A percentile compares a stretch with the other conserved stretches of the same genome.
Conservation (phyloP, 2,329 filamentous ascomycete genomes). For the Beauveria scarabaeidicola region DNA sequence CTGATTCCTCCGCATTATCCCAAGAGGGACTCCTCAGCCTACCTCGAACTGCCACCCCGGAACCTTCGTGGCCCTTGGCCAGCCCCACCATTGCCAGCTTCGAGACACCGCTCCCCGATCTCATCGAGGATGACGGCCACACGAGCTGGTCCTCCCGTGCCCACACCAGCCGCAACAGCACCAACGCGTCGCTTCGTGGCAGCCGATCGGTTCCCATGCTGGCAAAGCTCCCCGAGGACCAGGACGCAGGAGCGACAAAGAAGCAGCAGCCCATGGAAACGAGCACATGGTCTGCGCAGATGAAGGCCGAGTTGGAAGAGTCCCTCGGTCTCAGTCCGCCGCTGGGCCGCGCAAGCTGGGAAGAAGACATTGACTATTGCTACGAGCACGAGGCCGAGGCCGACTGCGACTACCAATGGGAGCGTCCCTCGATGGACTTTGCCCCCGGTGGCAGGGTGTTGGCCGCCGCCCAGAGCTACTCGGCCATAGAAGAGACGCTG, state of each 20-base stretch:
- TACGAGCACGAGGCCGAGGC: constrained; percentile 62
- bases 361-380: constrained; percentile 62
- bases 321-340: constrained; percentile 21
- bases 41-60: constrained; percentile 31
- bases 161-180: constrained; percentile 38
- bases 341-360: constrained; percentile 47
- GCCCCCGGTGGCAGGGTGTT: constrained; percentile 15
- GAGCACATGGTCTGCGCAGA: not conserved
- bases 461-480: not conserved
- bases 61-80: constrained; percentile 34
- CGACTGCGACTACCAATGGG: constrained; percentile 59
- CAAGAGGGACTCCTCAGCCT: constrained; percentile 27
- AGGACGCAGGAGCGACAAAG: constrained; percentile 14
- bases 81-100: constrained; percentile 21
- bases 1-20: constrained; percentile 18
- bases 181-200: constrained; percentile 41
- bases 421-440: constrained; percentile 45
- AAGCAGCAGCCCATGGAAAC: constrained; percentile 11
- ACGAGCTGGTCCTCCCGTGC: constrained; percentile 28
- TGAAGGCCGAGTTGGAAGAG: constrained; percentile 10
- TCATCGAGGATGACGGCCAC: constrained; percentile 56
- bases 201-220: constrained; percentile 49
- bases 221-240: constrained; percentile 32
- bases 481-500: constrained; percentile 19
- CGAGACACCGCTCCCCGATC: constrained; percentile 44